A percentile compares a stretch with the other conserved stretches of the same genome.
These are phyloP conservation scores for Trichomonascaceae sp. DNA, from an alignment of 1,139 yeast genomes.

Conservation along the genomic window DNA sequence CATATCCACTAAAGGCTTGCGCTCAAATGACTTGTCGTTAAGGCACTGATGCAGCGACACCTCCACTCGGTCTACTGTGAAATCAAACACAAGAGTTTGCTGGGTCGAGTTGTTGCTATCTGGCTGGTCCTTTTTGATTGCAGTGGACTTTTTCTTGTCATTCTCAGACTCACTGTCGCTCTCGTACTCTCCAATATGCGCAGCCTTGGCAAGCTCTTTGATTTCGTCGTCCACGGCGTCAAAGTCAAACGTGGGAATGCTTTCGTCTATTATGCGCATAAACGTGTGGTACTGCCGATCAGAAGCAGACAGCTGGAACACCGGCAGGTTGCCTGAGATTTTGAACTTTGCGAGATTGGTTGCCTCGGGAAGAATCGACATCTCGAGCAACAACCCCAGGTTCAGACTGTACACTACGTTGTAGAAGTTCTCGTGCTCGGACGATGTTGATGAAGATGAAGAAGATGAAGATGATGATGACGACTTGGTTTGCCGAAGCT, in stretches of 20 bases:
- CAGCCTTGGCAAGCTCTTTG: constrained; percentile 2
- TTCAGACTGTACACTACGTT: constrained; percentile 65
- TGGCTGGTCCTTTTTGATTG: background rate
- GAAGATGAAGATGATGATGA: too few relatives aligned
- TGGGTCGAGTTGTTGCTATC: constrained; percentile 25
- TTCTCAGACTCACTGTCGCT: constrained; percentile 3
- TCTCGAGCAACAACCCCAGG: constrained; percentile 57
- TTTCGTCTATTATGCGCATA: constrained; percentile 60
- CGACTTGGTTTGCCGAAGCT: constrained; percentile 20
- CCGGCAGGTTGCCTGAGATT: constrained; percentile 72
- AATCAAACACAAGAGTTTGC: constrained; percentile 54
- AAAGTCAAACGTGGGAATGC: constrained; percentile 48
- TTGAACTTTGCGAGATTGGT: constrained; percentile 57
- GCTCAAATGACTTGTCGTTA: constrained; percentile 44
- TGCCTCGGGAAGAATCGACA: constrained; percentile 78
- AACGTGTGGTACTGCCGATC: constrained; percentile 85
- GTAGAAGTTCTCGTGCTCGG: constrained; percentile 24
- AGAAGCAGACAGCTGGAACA: constrained; percentile 55
- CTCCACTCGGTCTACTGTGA: constrained; percentile 51
- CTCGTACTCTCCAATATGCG: constrained; percentile 15
- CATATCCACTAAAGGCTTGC: constrained; percentile 61
- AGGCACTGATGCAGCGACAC: constrained; percentile 57
- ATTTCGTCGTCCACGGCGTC: constrained; percentile 10
- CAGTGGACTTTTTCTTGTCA: background rate
- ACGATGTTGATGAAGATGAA: too few relatives aligned